These are phyloP conservation scores for Russula olivacea DNA, from an alignment of 768 basidiomycete genomes.

Conservation along the genomic window DNA sequence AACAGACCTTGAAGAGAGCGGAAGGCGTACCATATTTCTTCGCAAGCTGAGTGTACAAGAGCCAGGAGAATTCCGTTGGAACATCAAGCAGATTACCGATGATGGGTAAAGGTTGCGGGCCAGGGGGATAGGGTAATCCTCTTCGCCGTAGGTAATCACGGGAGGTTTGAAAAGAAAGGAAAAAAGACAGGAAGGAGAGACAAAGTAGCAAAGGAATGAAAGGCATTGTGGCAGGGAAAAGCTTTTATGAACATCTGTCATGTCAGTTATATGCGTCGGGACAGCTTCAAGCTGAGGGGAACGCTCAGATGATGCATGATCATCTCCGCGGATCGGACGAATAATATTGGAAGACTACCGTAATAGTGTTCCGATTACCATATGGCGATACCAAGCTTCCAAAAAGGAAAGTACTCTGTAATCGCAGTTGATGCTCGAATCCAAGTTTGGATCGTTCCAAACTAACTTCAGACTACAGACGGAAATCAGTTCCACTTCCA, in stretches of 20 bases:
- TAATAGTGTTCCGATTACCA: no score
- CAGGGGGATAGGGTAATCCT: constrained; percentile 10
- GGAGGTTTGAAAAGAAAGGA: background rate
- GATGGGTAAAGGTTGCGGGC: constrained; percentile 3
- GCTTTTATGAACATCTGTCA: background rate
- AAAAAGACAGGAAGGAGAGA: background rate
- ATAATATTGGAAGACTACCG: no score
- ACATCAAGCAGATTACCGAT: constrained; percentile 7
- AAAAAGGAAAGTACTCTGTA: no score
- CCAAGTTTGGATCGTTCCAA: no score
- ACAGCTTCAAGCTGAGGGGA: no score
- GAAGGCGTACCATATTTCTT: constrained; percentile 5
- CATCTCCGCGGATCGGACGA: no score
- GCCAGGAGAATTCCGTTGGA: background rate
- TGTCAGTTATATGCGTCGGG: background rate
- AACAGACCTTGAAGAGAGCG: background rate
- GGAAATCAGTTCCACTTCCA: no score
- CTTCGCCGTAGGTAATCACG: background rate
- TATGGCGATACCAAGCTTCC: no score
- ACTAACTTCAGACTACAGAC: no score
- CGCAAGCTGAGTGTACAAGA: background rate
- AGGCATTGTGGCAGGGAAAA: background rate
- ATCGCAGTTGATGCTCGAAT: no score
- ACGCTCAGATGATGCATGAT: no score
- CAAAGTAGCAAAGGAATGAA: background rate